Evolutionary conservation across 2,329 filamentous ascomycete genomes (phyloP), one percentile per base, ranked within the genome.

Genomic region (Thielaviopsis punctulata): DNA sequence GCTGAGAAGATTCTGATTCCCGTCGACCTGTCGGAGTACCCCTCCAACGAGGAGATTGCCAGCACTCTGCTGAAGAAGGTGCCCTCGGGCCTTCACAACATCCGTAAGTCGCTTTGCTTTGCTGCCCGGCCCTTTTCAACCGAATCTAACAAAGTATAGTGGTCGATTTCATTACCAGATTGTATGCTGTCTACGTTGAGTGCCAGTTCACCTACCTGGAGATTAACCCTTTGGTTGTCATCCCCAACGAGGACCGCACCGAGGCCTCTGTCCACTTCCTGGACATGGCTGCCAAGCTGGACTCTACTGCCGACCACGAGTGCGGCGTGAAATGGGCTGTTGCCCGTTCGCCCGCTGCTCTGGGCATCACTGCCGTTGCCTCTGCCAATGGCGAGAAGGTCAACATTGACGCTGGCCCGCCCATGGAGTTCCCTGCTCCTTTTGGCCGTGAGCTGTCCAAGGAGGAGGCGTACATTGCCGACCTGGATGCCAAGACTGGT

Each of bases 141-240:
- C 22, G 22, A 15, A 21, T 18, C 45, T 49, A 25, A 27, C 24
- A 8, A 45, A 36, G n/a, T n/a, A 10, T 45, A 55, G 54, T 98
- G 56, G 86, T 98, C 58, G 92, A 98, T 78, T 98, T 98, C 79
- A 98, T 98, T 74, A 87, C 87, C 64, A 83, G 92, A 63, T 78
- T 98, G 60, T 98, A 98, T 68, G 92, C 90, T 62, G 92, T 98
- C 73, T 98, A 96, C 65, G 92, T 96, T 59, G 92, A 98, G 77
- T 94, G 86, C 80, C 92, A 98, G 72, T 98, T 98, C 80, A 96
- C 92, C 65, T 98, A 98, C 76, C 87, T 98, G 62, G 92, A 98
- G 73, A 98, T 98, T 77, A 98, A 98, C 81, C 92, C 92, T 61
- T 76, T 98, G 59, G 92, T 98, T 57, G 92, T 95, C 66, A 90